Evolutionary conservation across 768 basidiomycete genomes (phyloP).

Genomic region (Naganishia vaughanmartiniae): DNA sequence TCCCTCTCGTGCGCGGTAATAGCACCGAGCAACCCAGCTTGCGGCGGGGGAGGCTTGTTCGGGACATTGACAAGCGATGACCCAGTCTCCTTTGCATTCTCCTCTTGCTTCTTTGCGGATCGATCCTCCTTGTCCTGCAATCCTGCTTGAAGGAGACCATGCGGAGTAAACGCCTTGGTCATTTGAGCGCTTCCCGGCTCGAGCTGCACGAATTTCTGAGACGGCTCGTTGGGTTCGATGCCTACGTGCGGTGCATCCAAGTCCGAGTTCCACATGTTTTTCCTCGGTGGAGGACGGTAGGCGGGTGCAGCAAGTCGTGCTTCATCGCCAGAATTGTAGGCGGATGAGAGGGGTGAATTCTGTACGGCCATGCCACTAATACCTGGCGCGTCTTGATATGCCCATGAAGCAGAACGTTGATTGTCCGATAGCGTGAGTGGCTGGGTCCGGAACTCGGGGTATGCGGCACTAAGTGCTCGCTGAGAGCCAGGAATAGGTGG

Average conservation of each 20-base stretch:
- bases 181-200: constrained; percentile 66
- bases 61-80: constrained; percentile 93
- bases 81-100: constrained; percentile 84
- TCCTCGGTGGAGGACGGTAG: constrained; percentile 58
- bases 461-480: constrained; percentile 4
- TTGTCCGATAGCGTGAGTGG: constrained; percentile 54
- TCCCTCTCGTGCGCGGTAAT: constrained; percentile 94
- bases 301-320: neutral
- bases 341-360: constrained; percentile 19
- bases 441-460: neutral
- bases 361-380: neutral
- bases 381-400: neutral
- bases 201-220: constrained; percentile 65
- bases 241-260: constrained; percentile 66
- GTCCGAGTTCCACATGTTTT: constrained; percentile 83
- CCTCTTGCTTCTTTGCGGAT: constrained; percentile 92
- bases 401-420: constrained; percentile 51
- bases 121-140: constrained; percentile 93
- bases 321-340: constrained; percentile 11
- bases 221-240: constrained; percentile 54
- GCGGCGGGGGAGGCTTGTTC: constrained; percentile 87
- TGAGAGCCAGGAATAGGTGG: constrained; percentile 34
- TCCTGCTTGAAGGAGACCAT: constrained; percentile 89
- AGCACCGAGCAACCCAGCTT: constrained; percentile 90
- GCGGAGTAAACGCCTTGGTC: constrained; percentile 92